Percentiles rank a stretch among this genome's conserved stretches.
Conservation (phyloP, 106 monocot species). For the Dendrobium catenatum region DNA sequence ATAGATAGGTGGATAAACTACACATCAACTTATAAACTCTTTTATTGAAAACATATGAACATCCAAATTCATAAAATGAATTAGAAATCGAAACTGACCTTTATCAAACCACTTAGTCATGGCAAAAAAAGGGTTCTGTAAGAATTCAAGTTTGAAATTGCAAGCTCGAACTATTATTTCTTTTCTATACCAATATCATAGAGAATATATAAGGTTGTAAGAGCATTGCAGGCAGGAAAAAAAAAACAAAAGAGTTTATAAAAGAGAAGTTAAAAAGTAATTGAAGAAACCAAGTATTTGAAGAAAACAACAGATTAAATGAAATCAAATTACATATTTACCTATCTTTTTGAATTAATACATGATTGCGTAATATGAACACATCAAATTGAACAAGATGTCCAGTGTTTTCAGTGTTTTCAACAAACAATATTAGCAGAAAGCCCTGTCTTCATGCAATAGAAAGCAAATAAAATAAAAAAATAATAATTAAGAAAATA, state of each 20-base stretch:
- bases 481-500: not conserved
- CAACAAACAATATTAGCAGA: constrained; percentile 41
- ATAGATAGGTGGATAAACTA: not conserved
- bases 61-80: not conserved
- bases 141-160: not conserved
- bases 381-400: constrained; percentile 73
- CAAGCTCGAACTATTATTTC: not conserved
- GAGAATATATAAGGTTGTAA: no score
- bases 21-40: not conserved
- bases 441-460: no score
- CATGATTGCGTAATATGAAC: constrained; percentile 85
- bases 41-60: not conserved
- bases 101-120: not conserved
- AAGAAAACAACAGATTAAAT: not conserved
- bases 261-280: not conserved
- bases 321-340: constrained; percentile 21
- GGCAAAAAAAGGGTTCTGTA: not conserved
- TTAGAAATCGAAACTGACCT: not conserved
- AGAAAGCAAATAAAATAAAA: constrained; percentile 15
- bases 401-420: constrained; percentile 49
- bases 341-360: constrained; percentile 53
- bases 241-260: not conserved
- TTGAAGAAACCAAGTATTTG: not conserved
- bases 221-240: not conserved
- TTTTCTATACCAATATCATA: not conserved